These are phyloP conservation scores for Uronychia binucleata DNA, from an alignment of 73 alveolate genomes.

Conservation along the genomic window DNA sequence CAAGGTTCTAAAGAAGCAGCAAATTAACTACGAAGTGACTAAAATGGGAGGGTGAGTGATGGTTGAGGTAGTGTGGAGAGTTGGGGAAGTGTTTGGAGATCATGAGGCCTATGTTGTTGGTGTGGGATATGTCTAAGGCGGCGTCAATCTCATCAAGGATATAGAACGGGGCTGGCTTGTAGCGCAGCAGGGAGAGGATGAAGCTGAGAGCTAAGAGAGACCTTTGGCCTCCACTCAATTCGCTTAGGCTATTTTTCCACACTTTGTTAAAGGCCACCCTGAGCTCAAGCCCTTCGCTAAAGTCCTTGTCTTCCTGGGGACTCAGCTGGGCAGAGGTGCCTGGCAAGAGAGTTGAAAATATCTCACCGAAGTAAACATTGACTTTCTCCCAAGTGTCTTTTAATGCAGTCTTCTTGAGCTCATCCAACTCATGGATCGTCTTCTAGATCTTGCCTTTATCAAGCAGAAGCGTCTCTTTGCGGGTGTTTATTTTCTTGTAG, in stretches of 20 bases:
- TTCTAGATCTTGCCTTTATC: conserved; percentile 82
- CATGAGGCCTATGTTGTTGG: conserved; percentile 96
- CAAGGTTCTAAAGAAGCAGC: no score
- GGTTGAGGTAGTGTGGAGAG: no score
- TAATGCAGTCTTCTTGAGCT: conserved; percentile 66
- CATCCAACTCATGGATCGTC: conserved; percentile 89
- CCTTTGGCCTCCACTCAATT: conserved; percentile 95
- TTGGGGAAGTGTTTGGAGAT: conserved; percentile 83
- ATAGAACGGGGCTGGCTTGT: conserved; percentile 97
- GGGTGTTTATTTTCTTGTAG: conserved; percentile 68
- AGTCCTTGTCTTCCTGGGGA: conserved; percentile 71
- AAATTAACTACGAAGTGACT: conserved; percentile 9
- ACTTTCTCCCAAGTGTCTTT: conserved; percentile 79
- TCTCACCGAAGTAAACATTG: conserved; percentile 79
- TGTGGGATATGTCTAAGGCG: conserved; percentile 98
- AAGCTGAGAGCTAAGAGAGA: conserved; percentile 94
- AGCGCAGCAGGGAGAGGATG: conserved; percentile 88
- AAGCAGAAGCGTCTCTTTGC: conserved; percentile 69
- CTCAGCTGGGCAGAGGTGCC: conserved; percentile 91
- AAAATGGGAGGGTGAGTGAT: no score
- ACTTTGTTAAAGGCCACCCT: conserved; percentile 94
- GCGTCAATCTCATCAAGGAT: conserved; percentile 99
- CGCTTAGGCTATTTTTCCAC: conserved; percentile 89
- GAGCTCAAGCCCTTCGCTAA: conserved; percentile 92
- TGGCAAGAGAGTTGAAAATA: conserved; percentile 85